phyloP scores from a whole-genome alignment of 768 basidiomycete genomes.

The Stropharia rugosoannulata region DNA sequence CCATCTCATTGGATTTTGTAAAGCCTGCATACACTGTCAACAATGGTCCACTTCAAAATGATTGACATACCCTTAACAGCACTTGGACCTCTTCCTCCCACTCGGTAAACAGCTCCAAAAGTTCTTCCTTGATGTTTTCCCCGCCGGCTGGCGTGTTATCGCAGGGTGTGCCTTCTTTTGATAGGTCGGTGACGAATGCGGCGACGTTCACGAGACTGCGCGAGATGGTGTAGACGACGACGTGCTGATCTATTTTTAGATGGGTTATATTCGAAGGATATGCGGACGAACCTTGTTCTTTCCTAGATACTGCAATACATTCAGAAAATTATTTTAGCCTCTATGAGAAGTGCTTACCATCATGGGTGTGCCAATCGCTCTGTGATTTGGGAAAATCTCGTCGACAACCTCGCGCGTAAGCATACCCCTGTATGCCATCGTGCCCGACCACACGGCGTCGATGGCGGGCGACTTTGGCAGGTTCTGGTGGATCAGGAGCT shows the following conservation, averaged over 20 bases:
- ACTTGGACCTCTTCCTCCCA: conserved; percentile 49
- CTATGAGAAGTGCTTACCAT: conserved; percentile 19
- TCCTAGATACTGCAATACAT: conserved; percentile 25
- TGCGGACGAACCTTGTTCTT: conserved; percentile 25
- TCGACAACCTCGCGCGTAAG: conserved; percentile 27
- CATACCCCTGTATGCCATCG: conserved; percentile 35
- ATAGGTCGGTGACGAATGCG: conserved; percentile 29
- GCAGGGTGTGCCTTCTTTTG: conserved; percentile 33
- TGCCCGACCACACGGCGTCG: conserved; percentile 40
- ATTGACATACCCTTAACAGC: conserved; percentile 15
- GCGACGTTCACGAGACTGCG: conserved; percentile 45
- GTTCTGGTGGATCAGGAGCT: conserved; percentile 15
- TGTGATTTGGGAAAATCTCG: conserved; percentile 28
- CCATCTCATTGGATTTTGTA: conserved; percentile 37
- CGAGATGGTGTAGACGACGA: conserved; percentile 48
- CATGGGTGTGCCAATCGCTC: conserved; percentile 19
- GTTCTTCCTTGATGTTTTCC: conserved; percentile 31
- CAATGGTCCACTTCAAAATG: conserved; percentile 34
- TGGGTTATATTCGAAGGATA: neutral
- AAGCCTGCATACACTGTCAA: conserved; percentile 29
- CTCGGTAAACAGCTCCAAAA: conserved; percentile 31
- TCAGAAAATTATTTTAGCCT: neutral
- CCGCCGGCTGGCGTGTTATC: conserved; percentile 15
- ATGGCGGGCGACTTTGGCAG: conserved; percentile 16
- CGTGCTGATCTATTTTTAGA: conserved; percentile 29